Base-by-base conservation (phyloP, 225 moss, liverwort and hornwort genomes). In the Rhytidiadelphus loreus region DNA sequence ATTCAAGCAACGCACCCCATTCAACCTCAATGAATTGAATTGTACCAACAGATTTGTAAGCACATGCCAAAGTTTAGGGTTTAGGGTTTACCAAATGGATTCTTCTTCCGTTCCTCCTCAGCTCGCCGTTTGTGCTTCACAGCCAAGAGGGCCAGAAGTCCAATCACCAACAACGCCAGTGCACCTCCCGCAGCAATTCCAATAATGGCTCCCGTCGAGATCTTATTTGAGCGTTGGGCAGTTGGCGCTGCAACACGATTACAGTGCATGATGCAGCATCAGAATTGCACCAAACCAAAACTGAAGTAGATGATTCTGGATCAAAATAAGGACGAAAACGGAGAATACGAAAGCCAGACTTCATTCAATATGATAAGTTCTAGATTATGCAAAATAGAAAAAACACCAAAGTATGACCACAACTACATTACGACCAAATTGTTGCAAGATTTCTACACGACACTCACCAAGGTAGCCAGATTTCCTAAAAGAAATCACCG, bases 41-140 rank as follows among this genome's bases (percentile, higher is more conserved):
- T 59, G 20, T 41, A 80, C 59, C 80, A 8, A 59, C 43, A 77
- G 32, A 16, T 29, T 77, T 77, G 41, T 21, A 83, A 81, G 13
- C 21, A 66, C 39, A 79, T 62, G 52, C 44, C 60, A 77, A 13
- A 44, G 44, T 11, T 76, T 26, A 20, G 33, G 14, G 16, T 60
- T n/a, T 21, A 56, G 60, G 23, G n/a, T 35, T 39, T 90, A 96
- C 98, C 98, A 29, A 98, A 97, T 62, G 94, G 93, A 93, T 95
- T 89, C 93, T 95, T 91, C 92, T 92, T 91, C 68, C 93, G 90
- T 76, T 89, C 92, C 28, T 69, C 80, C 86, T 97, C 96, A 30
- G 96, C 98, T 84, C 93, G 93, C 86, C 89, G 94, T 91, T 97
- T 98, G 83, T 93, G 94, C 76, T 87, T 92, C 28, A 93, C 58